phyloP scores from a whole-genome alignment of 2,329 filamentous ascomycete genomes.

The Tolypocladium tropicale region DNA sequence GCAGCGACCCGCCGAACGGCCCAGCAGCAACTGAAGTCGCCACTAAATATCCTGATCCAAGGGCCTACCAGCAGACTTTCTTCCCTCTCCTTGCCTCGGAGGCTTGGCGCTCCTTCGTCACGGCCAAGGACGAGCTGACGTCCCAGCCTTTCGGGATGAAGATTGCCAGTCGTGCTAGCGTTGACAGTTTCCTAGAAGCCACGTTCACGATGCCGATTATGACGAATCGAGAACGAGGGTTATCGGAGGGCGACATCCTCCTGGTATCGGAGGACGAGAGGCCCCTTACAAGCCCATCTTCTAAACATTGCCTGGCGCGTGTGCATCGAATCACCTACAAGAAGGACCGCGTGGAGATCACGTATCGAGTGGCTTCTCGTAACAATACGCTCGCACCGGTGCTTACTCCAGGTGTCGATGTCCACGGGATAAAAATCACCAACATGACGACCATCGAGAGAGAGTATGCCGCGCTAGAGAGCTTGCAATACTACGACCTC shows the following conservation, averaged over 20 bases:
- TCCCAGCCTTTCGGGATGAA: conserved; percentile 79
- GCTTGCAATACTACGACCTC: conserved; percentile 88
- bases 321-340: conserved; percentile 74
- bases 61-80: conserved; percentile 80
- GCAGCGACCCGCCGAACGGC: conserved; percentile 73
- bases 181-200: conserved; percentile 89
- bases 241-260: conserved; percentile 81
- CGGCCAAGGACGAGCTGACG: conserved; percentile 75
- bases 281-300: conserved; percentile 54
- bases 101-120: conserved; percentile 91
- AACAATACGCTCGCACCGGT: conserved; percentile 50
- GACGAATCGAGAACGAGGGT: conserved; percentile 59
- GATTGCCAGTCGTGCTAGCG: conserved; percentile 75
- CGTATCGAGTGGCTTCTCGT: conserved; percentile 68
- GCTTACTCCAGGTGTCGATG: conserved; percentile 57
- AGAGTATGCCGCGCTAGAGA: conserved; percentile 86
- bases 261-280: conserved; percentile 66
- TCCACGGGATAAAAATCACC: conserved; percentile 74
- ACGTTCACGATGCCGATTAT: conserved; percentile 67
- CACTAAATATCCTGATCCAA: conserved; percentile 64
- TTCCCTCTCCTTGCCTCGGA: conserved; percentile 83
- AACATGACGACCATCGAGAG: conserved; percentile 92
- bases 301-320: conserved; percentile 76
- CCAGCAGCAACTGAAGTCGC: conserved; percentile 67
- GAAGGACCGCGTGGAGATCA: conserved; percentile 70